Evolutionary conservation across 1,284 basidiomycete species (phyloP), one percentile per base, ranked within the genome.

Genomic region (Vanrija sp.): DNA sequence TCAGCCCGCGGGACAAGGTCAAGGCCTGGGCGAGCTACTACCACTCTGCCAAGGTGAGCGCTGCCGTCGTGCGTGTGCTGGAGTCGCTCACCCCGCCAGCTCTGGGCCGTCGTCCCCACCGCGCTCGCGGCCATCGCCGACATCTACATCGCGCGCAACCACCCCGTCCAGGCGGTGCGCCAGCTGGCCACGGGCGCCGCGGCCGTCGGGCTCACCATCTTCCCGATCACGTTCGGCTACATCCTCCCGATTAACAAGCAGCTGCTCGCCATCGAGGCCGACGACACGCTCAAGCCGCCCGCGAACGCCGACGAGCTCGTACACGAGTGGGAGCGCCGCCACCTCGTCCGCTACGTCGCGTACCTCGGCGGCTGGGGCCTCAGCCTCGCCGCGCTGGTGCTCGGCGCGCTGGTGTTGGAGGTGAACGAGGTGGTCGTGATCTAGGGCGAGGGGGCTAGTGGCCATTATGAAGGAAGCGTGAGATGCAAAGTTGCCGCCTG

Each of bases 181-280:
- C 44, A 41, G 15, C 56, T 66, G n/a, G 52, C 61, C 15, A 35
- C 64, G 27, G 37, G 41, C 5, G 50, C 64, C 1, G 67, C 59
- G 9, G 24, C 63, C 22, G 24, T 56, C 19, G 57, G 55, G 12
- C 37, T 59, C 6, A 19, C 50, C 15, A 59, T 67, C 39, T 6
- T 64, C 4, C 67, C 67, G 8, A 59, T 53, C 55, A 69, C 67
- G 2, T 23, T 57, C n/a, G 18, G 35, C 14, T 23, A 51, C 27
- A 45, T 69, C 27, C n/a, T 43, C 22, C 41, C 52, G 0, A 59
- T 57, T 41, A 67, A 69, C 57, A 35, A 37, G 10, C 22, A 62
- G 51, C 46, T 69, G 6, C 7, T 49, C 23, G 53, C 24, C 10
- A 44, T 64, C 10, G 20, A 27, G 14, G 16, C 46, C 22, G 36